These are phyloP conservation scores for Fraxinus dipetala DNA, from an alignment of 305 asterid species.

Conservation along the genomic window DNA sequence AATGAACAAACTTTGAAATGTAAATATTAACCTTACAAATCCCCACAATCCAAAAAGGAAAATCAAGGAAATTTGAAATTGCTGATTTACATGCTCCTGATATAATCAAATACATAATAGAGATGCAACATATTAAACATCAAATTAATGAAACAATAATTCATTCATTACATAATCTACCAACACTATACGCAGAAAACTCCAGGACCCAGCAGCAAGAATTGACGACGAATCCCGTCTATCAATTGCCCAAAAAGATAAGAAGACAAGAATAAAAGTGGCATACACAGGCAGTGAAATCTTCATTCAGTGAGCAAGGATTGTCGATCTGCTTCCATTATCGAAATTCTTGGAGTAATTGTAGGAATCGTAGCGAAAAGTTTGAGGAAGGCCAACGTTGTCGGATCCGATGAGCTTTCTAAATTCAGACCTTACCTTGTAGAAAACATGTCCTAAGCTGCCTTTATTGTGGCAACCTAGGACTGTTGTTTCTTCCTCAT, in stretches of 20 bases:
- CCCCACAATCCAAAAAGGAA: background rate
- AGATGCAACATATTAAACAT: constrained; percentile 11
- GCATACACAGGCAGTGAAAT: background rate
- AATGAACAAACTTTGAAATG: background rate
- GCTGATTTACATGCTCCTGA: background rate
- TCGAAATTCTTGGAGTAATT: constrained; percentile 48
- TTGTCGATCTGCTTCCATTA: constrained; percentile 17
- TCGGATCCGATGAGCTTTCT: constrained; percentile 52
- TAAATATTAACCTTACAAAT: background rate
- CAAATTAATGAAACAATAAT: constrained; percentile 22
- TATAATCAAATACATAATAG: background rate
- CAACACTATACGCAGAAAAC: constrained; percentile 3
- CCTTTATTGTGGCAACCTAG: constrained; percentile 65
- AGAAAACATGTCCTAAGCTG: constrained; percentile 73
- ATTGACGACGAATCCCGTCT: background rate
- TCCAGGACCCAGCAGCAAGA: background rate
- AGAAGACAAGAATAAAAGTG: background rate
- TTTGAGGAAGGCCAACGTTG: constrained; percentile 63
- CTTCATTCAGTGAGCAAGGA: background rate
- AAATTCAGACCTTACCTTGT: constrained; percentile 59
- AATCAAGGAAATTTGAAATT: background rate
- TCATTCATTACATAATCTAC: background rate
- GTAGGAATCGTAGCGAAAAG: constrained; percentile 46
- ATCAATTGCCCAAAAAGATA: background rate
- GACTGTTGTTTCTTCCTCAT: constrained; percentile 57